phyloP scores from a whole-genome alignment of 108 stramenopile genomes.

The Conticribra weissflogii region DNA sequence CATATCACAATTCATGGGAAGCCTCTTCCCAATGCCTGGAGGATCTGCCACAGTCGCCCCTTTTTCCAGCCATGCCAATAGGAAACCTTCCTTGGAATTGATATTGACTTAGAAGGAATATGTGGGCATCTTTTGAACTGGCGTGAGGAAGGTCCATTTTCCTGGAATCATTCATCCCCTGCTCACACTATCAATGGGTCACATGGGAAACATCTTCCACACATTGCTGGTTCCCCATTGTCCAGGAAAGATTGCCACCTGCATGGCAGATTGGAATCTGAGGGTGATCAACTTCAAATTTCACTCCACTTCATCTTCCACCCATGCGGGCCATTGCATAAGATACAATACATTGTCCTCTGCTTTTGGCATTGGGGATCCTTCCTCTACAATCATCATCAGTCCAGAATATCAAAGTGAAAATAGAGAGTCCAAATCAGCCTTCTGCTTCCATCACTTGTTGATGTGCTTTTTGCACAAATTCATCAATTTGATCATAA shows the following conservation, averaged over 20 bases:
- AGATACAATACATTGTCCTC: conserved; percentile 33
- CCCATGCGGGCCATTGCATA: conserved; percentile 1
- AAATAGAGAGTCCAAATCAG: conserved; percentile 19
- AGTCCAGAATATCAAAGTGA: conserved; percentile 61
- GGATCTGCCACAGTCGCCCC: conserved; percentile 62
- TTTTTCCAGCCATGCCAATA: conserved; percentile 48
- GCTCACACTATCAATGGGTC: conserved; percentile 71
- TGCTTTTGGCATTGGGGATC: conserved; percentile 22
- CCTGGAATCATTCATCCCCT: conserved; percentile 71
- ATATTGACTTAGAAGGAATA: conserved; percentile 27
- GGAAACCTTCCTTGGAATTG: conserved; percentile 27
- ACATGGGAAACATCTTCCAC: conserved; percentile 80
- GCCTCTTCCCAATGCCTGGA: conserved; percentile 58
- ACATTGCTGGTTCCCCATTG: conserved; percentile 56
- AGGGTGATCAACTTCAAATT: conserved; percentile 58
- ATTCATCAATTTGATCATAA: conserved; percentile 63
- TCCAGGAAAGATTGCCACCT: conserved; percentile 75
- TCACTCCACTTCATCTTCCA: conserved; percentile 20
- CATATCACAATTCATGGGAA: conserved; percentile 73
- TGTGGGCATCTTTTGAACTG: background rate
- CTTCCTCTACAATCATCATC: conserved; percentile 56
- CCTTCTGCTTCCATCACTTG: conserved; percentile 23
- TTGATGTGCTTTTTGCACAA: conserved; percentile 83
- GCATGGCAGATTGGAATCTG: conserved; percentile 81
- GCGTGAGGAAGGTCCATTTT: conserved; percentile 18